A percentile compares a stretch with the other conserved stretches of the same genome.
Conservation (phyloP, 2,329 filamentous ascomycete genomes). For the Ceratocystis cacaofunesta region DNA sequence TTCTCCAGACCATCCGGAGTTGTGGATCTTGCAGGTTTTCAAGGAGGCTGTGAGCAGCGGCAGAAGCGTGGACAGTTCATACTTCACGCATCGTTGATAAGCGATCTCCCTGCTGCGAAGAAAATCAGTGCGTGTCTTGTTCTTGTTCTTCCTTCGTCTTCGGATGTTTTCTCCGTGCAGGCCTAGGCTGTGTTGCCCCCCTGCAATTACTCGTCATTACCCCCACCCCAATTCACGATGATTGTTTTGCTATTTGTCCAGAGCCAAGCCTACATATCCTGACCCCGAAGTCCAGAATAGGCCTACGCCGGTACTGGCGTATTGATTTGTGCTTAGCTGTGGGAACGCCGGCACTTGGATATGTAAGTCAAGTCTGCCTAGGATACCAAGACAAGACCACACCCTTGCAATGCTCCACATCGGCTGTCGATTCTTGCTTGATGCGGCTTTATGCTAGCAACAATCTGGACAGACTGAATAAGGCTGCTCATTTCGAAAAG, state of each 20-base stretch:
- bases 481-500: not conserved
- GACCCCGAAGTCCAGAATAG: no score
- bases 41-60: not conserved
- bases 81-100: not conserved
- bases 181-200: not conserved
- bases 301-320: no score
- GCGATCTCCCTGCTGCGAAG: not conserved
- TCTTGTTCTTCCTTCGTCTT: not conserved
- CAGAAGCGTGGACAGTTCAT: not conserved
- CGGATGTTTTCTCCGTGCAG: not conserved
- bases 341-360: not conserved
- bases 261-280: not conserved
- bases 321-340: not conserved
- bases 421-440: conserved; percentile 1
- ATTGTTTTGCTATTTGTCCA: not conserved
- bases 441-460: conserved; percentile 2
- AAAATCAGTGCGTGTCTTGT: not conserved
- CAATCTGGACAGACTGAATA: not conserved
- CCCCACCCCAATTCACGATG: not conserved
- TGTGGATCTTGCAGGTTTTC: not conserved
- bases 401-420: not conserved
- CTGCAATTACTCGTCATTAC: not conserved
- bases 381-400: not conserved
- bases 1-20: not conserved
- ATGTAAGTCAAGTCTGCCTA: conserved; percentile 1